phyloP scores from a whole-genome alignment of 371 early-diverging fungal species.

The Mucor lusitanicus region DNA sequence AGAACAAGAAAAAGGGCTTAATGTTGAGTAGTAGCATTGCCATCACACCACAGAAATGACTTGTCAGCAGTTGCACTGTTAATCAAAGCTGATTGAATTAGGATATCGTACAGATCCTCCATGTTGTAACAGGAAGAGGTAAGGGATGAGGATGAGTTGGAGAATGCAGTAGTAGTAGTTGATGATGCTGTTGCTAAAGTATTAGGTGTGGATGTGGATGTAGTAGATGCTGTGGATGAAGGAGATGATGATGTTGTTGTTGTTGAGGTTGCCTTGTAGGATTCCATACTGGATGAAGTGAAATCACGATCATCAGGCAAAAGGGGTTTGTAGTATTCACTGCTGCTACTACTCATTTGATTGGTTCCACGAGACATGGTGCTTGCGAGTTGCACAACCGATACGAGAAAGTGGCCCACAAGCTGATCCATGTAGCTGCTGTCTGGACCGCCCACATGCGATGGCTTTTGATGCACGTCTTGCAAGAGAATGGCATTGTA shows the following conservation, averaged over 20 bases:
- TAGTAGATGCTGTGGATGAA: neutral
- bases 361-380: constrained; percentile 14
- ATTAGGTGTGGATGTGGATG: neutral
- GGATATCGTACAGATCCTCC: constrained; percentile 47
- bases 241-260: neutral
- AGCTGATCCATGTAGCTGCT: constrained; percentile 8
- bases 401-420: constrained; percentile 33
- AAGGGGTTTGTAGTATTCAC: constrained; percentile 18
- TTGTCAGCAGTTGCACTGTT: constrained; percentile 24
- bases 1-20: constrained; percentile 2
- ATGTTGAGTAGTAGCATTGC: constrained; percentile 2
- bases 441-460: neutral
- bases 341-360: neutral
- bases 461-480: neutral
- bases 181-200: too few relatives aligned
- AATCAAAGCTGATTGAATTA: constrained; percentile 43
- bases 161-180: neutral
- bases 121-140: constrained; percentile 22
- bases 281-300: constrained; percentile 7
- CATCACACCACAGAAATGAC: constrained; percentile 49
- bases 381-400: constrained; percentile 31
- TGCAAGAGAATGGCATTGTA: constrained; percentile 36
- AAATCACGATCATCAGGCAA: constrained; percentile 43
- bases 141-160: neutral
- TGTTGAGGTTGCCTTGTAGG: neutral